These are phyloP conservation scores for Aspergillus sp. DNA, from an alignment of 2,329 filamentous ascomycete species.

Conservation along the genomic window DNA sequence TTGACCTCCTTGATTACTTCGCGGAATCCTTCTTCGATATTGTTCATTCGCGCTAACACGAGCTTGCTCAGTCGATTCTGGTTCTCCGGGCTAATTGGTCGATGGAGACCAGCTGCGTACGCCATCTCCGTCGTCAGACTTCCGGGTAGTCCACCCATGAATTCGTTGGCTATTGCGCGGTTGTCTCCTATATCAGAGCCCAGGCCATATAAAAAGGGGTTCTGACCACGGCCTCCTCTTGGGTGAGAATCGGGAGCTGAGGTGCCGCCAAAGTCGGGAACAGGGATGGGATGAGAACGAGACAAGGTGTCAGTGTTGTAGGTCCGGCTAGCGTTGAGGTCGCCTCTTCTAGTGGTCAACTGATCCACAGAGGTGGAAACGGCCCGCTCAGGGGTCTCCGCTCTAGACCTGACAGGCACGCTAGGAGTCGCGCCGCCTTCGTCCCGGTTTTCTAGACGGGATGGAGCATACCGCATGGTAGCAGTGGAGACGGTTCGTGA, in stretches of 20 bases:
- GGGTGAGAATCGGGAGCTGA: constrained; percentile 39
- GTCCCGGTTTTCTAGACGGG: constrained; percentile 37
- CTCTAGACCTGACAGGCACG: constrained; percentile 14
- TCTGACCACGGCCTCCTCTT: constrained; percentile 37
- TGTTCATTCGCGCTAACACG: constrained; percentile 85
- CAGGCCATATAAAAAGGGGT: constrained; percentile 65
- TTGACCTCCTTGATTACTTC: constrained; percentile 80
- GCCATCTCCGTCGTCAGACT: constrained; percentile 79
- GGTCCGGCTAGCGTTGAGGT: constrained; percentile 38
- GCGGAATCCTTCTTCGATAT: constrained; percentile 80
- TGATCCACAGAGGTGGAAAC: constrained; percentile 30
- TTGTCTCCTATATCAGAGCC: constrained; percentile 67
- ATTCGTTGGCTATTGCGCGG: constrained; percentile 53
- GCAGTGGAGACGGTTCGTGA: constrained; percentile 69
- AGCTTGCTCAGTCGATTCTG: constrained; percentile 71
- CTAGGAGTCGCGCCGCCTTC: constrained; percentile 27
- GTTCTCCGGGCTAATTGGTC: constrained; percentile 41
- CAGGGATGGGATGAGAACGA: constrained; percentile 49
- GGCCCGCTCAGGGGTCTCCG: constrained; percentile 28
- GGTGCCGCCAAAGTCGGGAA: constrained; percentile 51
- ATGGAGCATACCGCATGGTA: constrained; percentile 77
- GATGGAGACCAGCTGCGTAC: constrained; percentile 59
- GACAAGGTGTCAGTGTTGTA: constrained; percentile 50
- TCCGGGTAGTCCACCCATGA: constrained; percentile 59
- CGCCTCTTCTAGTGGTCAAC: constrained; percentile 39